Evolutionary conservation across 2,329 filamentous ascomycete species (phyloP), one percentile per base, ranked within the genome.

Genomic region (Alternaria longipes): DNA sequence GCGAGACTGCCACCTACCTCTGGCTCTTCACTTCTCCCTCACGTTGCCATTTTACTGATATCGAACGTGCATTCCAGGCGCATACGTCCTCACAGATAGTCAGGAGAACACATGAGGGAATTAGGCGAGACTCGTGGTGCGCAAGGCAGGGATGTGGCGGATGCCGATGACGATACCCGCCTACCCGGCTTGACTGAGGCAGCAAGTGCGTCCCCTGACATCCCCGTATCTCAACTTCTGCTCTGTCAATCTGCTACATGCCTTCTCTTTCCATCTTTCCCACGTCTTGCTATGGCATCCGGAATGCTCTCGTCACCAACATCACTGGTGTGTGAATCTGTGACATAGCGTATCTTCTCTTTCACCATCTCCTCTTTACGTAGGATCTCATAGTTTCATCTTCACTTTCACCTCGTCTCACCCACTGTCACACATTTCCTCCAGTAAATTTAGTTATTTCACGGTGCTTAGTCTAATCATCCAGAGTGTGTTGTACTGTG

Each of bases 371-470:
- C 28, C 20, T 34, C 18, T 32, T 32, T 32, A n/a, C 28, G 26
- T 14, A 14, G 0, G 11, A 1, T n/a, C 3, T 14, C 5, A 7
- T 5, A 18, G 28, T 14, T 20, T 47, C 7, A 8, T 22, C n/a
- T 3, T 18, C n/a, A 34, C 12, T 30, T 34, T 18, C n/a, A 3
- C 4, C 18, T 32, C 28, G 14, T 6, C 9, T 9, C 6, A 3
- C 6, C 16, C 3, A 0, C 4, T 20, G 7, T 5, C 18, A 14
- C 5, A 0, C 5, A 4, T 9, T 46, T 30, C 26, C 9, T 4
- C 36, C 0, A 18, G 16, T 3, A 8, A 9, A 7, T n/a, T n/a
- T 1, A 4, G 0, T 38, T 2, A n/a, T 38, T 16, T 8, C n/a
- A 12, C 18, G 14, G 46, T 24, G 18, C 5, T 9, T 16, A 34